phyloP scores from a whole-genome alignment of 2,329 filamentous ascomycete species.

The Colletotrichum lentis region DNA sequence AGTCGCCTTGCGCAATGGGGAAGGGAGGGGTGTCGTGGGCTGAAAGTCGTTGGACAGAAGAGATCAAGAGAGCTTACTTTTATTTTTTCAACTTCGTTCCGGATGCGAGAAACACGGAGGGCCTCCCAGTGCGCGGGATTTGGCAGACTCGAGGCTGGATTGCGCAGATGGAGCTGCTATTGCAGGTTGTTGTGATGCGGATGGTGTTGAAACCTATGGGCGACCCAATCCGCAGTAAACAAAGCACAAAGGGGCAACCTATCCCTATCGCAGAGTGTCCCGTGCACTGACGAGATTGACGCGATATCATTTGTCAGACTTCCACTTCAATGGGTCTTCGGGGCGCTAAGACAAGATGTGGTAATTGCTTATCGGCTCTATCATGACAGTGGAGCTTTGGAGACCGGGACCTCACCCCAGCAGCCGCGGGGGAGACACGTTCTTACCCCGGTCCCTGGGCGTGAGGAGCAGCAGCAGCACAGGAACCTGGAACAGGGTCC shows the following conservation, averaged over 20 bases:
- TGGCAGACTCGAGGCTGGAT: constrained; percentile 10
- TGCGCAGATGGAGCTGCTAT: constrained; percentile 2
- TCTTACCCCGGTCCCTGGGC: constrained; percentile 4
- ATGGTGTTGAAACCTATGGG: constrained; percentile 7
- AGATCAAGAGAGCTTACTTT: constrained; percentile 26
- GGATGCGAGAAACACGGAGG: constrained; percentile 13
- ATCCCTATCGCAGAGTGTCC: constrained; percentile 31
- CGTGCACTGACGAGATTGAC: constrained; percentile 30
- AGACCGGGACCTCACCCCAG: constrained; percentile 12
- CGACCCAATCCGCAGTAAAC: constrained; percentile 9
- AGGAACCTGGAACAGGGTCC: constrained; percentile 6
- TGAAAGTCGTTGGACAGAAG: constrained; percentile 22
- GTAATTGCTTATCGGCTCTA: constrained; percentile 14
- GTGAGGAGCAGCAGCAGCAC: not conserved
- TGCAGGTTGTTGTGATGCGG: constrained; percentile 30
- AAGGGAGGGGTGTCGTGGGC: constrained; percentile 24
- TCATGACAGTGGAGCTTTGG: not conserved
- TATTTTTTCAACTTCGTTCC: constrained; percentile 4
- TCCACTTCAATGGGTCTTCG: constrained; percentile 12
- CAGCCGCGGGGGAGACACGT: constrained; percentile 14
- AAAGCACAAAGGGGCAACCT: constrained; percentile 32
- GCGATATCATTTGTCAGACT: constrained; percentile 20
- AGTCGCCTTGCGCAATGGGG: constrained; percentile 29
- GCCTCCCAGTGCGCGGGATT: constrained; percentile 25
- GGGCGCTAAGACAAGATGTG: constrained; percentile 14